Base-by-base conservation (phyloP, 768 basidiomycete species). In the Pseudohyphozyma bogoriensis region DNA sequence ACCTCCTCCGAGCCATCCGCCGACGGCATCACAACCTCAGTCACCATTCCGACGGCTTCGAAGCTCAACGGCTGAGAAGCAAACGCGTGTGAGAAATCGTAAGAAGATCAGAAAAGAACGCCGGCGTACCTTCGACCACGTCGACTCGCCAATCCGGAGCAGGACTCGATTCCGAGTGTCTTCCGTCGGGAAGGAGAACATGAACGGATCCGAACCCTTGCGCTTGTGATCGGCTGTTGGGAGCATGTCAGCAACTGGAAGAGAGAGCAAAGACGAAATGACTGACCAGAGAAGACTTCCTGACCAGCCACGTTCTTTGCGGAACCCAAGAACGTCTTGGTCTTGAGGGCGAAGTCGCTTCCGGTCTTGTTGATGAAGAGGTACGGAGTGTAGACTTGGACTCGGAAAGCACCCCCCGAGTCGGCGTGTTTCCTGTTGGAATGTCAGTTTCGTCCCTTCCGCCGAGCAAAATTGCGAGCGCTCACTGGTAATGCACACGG, bases 391-490 rank as follows among this genome's bases (percentile, higher is more conserved):
- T 88, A 97, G 47, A 99, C 82, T 73, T 97, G 93, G 0, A 95
- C 88, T 73, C 86, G 90, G 79, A 95, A 92, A 1, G 92, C 90
- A 28, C 92, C 91, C 2, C 92, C 95, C 9, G 92, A 86, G 54
- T 95, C 82, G 10, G 88, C 82, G 74, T 87, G 86, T 55, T 83
- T 84, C 26, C 86, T 70, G 47, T 84, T 52, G 33, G 18, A 24
- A 26, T 18, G 35, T 26, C 1, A 13, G 28, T 28, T 36, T 37
- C 22, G 29, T 29, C 9, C n/a, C n/a, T n/a, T n/a, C 7, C 24
- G 28, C 32, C 15, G 37, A 44, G 42, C 42, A 24, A n/a, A 24
- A 29, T 24, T 24, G 33, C 12, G 22, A 10, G 2, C 7, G 76
- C 88, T 60, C 72, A 93, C 93, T 88, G 78, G 72, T 96, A 97